Conservation (phyloP, 1,284 basidiomycete genomes). For the Sutorius eximius region DNA sequence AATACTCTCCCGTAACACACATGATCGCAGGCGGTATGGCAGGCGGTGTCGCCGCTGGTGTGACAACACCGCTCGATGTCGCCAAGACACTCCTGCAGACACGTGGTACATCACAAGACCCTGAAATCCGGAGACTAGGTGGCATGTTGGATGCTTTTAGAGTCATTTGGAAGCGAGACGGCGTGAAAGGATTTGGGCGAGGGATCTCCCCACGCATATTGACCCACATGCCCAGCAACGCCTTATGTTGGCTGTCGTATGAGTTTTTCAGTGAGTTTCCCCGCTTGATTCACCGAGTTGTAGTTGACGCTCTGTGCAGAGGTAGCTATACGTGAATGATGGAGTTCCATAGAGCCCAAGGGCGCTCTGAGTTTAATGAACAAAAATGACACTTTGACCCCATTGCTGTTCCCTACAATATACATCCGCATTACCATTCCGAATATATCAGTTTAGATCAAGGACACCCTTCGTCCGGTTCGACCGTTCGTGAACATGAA, state of each 20-base stretch:
- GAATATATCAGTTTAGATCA: slow-evolving; percentile 1
- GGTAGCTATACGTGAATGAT: slow-evolving; percentile 58
- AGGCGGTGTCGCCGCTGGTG: slow-evolving; percentile 91
- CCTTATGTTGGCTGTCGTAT: slow-evolving; percentile 95
- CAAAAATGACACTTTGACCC: neutral
- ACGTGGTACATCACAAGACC: slow-evolving; percentile 79
- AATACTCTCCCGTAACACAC: slow-evolving; percentile 91
- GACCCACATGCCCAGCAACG: slow-evolving; percentile 97
- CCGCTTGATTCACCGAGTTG: neutral
- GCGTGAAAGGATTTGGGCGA: slow-evolving; percentile 81
- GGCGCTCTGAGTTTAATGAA: slow-evolving; percentile 7
- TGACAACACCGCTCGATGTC: slow-evolving; percentile 98
- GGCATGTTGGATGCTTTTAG: slow-evolving; percentile 89
- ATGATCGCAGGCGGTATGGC: slow-evolving; percentile 90
- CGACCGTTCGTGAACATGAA: neutral
- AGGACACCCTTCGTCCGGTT: neutral
- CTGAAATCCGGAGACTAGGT: slow-evolving; percentile 79
- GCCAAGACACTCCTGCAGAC: slow-evolving; percentile 98
- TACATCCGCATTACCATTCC: slow-evolving; percentile 20
- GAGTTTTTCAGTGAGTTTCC: slow-evolving; percentile 89
- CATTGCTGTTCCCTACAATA: slow-evolving; percentile 16
- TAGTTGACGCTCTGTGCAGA: slow-evolving; percentile 45
- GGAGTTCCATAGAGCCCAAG: slow-evolving; percentile 14
- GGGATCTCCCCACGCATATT: slow-evolving; percentile 91
- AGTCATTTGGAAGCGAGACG: slow-evolving; percentile 87